These are phyloP conservation scores for Peniophora sp. DNA, from an alignment of 1,284 basidiomycete species.

Conservation along the genomic window DNA sequence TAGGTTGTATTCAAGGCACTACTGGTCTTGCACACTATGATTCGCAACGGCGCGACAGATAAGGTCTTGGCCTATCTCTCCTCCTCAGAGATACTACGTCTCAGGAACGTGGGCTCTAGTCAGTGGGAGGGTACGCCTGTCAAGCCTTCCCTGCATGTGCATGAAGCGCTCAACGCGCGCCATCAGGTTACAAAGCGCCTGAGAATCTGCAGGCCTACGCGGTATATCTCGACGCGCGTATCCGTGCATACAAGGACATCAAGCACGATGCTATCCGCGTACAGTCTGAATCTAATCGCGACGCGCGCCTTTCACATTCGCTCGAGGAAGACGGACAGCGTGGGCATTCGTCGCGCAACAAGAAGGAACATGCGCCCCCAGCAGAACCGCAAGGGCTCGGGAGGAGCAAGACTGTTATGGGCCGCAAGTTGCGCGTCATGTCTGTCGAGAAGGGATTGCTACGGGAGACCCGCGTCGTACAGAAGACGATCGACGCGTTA, in stretches of 20 bases:
- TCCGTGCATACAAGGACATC: constrained; percentile 84
- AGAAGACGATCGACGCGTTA: constrained; percentile 82
- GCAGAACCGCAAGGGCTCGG: constrained; percentile 22
- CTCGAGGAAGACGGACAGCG: constrained; percentile 44
- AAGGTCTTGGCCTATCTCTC: constrained; percentile 82
- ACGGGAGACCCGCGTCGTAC: constrained; percentile 87
- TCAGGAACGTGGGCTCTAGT: constrained; percentile 69
- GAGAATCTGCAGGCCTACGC: constrained; percentile 87
- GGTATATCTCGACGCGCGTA: constrained; percentile 82
- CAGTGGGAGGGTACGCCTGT: constrained; percentile 69
- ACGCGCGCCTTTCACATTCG: constrained; percentile 58
- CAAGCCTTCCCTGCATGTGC: constrained; percentile 3
- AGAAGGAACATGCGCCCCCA: constrained; percentile 2
- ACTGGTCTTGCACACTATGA: constrained; percentile 92
- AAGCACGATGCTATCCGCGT: constrained; percentile 92
- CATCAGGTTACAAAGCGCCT: constrained; percentile 73
- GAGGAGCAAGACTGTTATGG: constrained; percentile 72
- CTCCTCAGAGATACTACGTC: constrained; percentile 67
- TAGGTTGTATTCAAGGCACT: constrained; percentile 96
- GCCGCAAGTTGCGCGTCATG: constrained; percentile 82
- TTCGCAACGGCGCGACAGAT: constrained; percentile 89
- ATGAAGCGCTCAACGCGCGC: background rate
- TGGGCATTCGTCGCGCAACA: constrained; percentile 3
- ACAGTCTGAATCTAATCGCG: constrained; percentile 84
- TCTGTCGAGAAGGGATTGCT: constrained; percentile 94